These are phyloP conservation scores for Beauveria medogensis DNA, from an alignment of 2,329 filamentous ascomycete species.

Conservation along the genomic window DNA sequence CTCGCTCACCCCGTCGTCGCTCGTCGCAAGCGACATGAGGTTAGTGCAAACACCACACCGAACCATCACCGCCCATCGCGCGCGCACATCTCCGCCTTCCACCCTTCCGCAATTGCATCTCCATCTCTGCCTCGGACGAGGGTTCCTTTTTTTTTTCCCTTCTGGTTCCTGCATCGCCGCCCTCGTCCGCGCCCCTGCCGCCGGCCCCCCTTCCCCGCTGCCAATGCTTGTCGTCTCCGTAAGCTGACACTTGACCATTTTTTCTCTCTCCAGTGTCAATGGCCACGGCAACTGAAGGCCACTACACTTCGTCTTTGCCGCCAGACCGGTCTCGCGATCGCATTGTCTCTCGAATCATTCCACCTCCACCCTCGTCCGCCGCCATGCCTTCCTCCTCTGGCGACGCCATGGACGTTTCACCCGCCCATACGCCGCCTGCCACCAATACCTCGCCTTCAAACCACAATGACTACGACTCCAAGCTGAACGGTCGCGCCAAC, in stretches of 20 bases:
- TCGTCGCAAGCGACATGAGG: constrained; percentile 7
- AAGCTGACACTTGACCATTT: constrained; percentile 5
- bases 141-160: neutral
- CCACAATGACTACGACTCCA: constrained; percentile 36
- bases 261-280: constrained; percentile 33
- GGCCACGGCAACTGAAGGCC: constrained; percentile 45
- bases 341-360: constrained; percentile 46
- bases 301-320: constrained; percentile 34
- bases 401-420: constrained; percentile 52
- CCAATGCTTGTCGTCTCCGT: constrained; percentile 3
- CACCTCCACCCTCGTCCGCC: constrained; percentile 46
- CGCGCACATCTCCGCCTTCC: constrained; percentile 17
- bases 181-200: neutral
- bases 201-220: constrained; percentile 3
- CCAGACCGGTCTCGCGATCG: constrained; percentile 34
- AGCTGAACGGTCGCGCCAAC: constrained; percentile 27
- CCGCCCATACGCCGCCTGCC: constrained; percentile 31
- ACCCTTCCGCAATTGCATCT: neutral
- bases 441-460: constrained; percentile 35
- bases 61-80: constrained; percentile 29
- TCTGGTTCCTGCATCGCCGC: neutral
- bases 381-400: constrained; percentile 50
- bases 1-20: neutral
- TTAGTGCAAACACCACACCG: constrained; percentile 21
- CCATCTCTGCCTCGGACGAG: neutral